Evolutionary conservation across 352 stramenopile species (phyloP).

Genomic region (Phytophthora colocasiae): DNA sequence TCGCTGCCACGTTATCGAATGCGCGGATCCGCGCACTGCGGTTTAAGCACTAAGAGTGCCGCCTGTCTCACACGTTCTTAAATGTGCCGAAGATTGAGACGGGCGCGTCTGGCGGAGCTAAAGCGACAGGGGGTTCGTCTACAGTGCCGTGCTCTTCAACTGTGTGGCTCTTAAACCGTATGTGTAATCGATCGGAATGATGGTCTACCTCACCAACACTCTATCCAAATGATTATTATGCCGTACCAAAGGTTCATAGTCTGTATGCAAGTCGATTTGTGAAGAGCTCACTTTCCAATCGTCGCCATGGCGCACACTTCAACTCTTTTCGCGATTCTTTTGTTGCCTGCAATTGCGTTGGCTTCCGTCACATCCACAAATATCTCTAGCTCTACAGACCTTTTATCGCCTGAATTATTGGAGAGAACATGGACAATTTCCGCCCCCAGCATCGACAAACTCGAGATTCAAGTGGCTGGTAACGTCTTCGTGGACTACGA

Average conservation of each 20-base stretch:
- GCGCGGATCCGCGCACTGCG: too few species aligned
- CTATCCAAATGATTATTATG: not conserved
- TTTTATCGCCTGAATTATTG: conserved; percentile 10
- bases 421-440: conserved; percentile 48
- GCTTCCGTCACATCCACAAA: conserved; percentile 16
- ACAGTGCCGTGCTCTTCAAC: too few species aligned
- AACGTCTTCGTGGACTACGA: conserved; percentile 56
- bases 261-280: too few species aligned
- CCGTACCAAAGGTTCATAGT: too few species aligned
- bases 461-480: conserved; percentile 42
- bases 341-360: conserved; percentile 4
- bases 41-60: too few species aligned
- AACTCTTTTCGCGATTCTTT: not conserved
- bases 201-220: conserved; percentile 16
- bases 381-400: conserved; percentile 10
- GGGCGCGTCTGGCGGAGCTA: too few species aligned
- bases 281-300: conserved; percentile 16
- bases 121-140: too few species aligned
- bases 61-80: too few species aligned
- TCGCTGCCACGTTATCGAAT: too few species aligned
- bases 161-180: not conserved
- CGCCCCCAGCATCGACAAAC: conserved; percentile 20
- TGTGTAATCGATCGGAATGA: conserved; percentile 2
- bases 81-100: too few species aligned
- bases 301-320: conserved; percentile 12